Conservation (phyloP, 495 filamentous ascomycete species). For the Trichoderma orchidacearum region DNA sequence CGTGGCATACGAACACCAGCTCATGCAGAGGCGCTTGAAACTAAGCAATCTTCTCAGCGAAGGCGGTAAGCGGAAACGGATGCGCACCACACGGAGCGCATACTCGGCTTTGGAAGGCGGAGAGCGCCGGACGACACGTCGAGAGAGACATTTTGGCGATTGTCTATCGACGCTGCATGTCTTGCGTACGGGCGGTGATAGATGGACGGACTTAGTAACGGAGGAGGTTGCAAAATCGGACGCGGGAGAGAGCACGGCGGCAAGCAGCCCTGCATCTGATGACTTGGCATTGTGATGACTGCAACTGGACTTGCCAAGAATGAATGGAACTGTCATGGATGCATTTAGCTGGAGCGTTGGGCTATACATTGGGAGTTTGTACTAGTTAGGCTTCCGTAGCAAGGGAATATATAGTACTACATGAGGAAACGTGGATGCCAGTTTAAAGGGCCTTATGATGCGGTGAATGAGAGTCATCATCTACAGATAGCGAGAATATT, state of each 20-base stretch:
- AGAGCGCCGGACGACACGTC: slow-evolving; percentile 52
- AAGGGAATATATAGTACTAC: too few relatives aligned
- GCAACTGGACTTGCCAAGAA: not conserved
- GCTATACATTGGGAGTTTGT: not conserved
- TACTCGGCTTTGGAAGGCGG: slow-evolving; percentile 76
- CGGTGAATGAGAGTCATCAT: too few relatives aligned
- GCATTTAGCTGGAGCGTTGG: not conserved
- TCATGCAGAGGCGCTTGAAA: slow-evolving; percentile 51
- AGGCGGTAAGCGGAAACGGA: slow-evolving; percentile 41
- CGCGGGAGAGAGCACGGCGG: not conserved
- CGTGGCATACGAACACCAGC: slow-evolving; percentile 54
- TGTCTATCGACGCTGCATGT: slow-evolving; percentile 49
- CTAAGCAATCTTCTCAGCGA: slow-evolving; percentile 48
- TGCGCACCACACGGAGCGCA: slow-evolving; percentile 65
- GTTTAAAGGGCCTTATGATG: too few relatives aligned
- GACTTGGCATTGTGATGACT: not conserved
- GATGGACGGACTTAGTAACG: not conserved
- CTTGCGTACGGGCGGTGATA: slow-evolving; percentile 46
- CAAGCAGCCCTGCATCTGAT: not conserved
- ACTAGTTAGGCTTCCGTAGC: too few relatives aligned
- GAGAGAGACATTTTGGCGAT: slow-evolving; percentile 67
- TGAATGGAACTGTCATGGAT: too few relatives aligned
- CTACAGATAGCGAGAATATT: too few relatives aligned
- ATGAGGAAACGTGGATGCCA: too few relatives aligned
- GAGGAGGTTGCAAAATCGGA: not conserved